Evolutionary conservation across 768 basidiomycete genomes (phyloP), one percentile per base, ranked within the genome.

Genomic region (Psilocybe cubensis): DNA sequence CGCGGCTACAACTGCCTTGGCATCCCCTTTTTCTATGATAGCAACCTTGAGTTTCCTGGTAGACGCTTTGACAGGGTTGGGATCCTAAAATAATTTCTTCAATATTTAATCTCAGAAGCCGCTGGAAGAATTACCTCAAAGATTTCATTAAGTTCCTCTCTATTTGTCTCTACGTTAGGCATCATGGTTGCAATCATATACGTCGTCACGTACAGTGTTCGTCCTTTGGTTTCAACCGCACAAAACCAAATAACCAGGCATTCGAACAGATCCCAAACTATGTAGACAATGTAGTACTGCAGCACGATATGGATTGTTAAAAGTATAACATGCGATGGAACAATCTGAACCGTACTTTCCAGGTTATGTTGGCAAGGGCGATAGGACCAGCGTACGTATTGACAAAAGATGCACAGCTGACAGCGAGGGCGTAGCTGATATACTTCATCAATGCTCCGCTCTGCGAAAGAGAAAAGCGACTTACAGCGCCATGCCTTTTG

Each of bases 401-500:
- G 65, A 80, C 75, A 55, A 82, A 76, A 4, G 74, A 75, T 12
- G 77, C 77, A 29, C 72, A 72, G 52, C 73, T 77, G n/a, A 77
- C 77, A 3, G 74, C 73, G 21, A 81, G 70, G 1, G 74, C 75
- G 57, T 79, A 77, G 27, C 76, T 79, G 14, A 14, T 40, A 56
- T 70, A 57, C 20, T 27, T 14, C 7, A 33, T 47, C 10, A 33
- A 38, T 23, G 27, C 33, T 6, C 3, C n/a, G 28, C 6, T 21
- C 28, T 3, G 8, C 12, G 11, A 18, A 10, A 50, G 2, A 45
- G 28, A 25, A 17, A 4, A 11, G 45, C 20, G 23, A 40, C 80
- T 56, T 72, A 84, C 71, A 82, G 65, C 3, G 83, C 83, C 76
- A 87, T 83, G 56, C 85, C 85, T 66, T 86, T 86, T 4, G 84